Conservation (phyloP, 345 rosid species). For the Euphorbia lathyris region DNA sequence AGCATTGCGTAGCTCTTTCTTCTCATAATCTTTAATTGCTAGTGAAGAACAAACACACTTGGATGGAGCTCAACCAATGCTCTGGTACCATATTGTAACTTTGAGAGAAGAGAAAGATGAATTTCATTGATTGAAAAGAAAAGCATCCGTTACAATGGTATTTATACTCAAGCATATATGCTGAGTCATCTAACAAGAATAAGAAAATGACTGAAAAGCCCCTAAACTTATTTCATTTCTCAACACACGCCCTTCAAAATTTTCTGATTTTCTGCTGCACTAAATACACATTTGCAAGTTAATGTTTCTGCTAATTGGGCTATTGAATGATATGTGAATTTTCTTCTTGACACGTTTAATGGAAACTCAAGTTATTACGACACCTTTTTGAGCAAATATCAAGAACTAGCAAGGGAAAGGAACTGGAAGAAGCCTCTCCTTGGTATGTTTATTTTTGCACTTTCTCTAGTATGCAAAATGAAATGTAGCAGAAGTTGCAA, state of each 20-base stretch:
- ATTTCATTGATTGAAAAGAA: too few relatives aligned
- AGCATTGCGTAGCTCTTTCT: too few relatives aligned
- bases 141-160: too few relatives aligned
- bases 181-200: too few relatives aligned
- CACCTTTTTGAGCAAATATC: slow-evolving; percentile 67
- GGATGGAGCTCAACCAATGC: too few relatives aligned
- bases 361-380: slow-evolving; percentile 62
- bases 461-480: background rate
- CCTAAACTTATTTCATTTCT: too few relatives aligned
- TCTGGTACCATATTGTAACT: too few relatives aligned
- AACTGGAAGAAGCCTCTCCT: slow-evolving; percentile 74
- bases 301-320: background rate
- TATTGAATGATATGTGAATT: slow-evolving; percentile 5
- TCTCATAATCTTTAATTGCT: too few relatives aligned
- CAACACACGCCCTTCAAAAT: background rate
- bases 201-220: too few relatives aligned
- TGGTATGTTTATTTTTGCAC: slow-evolving; percentile 37
- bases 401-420: slow-evolving; percentile 63
- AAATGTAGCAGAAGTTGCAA: background rate
- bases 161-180: too few relatives aligned
- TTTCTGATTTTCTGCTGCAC: background rate
- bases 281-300: background rate
- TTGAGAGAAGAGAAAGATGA: too few relatives aligned
- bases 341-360: slow-evolving; percentile 23
- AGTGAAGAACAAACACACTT: too few relatives aligned